phyloP scores from a whole-genome alignment of 2,329 filamentous ascomycete genomes.

The Knufia fluminis region DNA sequence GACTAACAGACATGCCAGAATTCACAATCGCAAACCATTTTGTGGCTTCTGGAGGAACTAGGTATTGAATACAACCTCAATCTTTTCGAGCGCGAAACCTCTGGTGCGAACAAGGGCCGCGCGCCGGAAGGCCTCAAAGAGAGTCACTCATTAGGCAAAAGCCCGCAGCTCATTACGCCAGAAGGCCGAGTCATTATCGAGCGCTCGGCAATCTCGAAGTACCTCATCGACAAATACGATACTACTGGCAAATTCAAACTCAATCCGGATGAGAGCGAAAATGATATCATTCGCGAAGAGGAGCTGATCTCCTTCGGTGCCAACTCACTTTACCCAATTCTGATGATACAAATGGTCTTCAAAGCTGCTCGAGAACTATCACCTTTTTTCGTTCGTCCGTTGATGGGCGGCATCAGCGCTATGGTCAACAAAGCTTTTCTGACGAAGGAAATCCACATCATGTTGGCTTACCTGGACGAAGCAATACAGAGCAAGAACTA shows the following conservation, averaged over 20 bases:
- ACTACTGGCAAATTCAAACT: constrained; percentile 22
- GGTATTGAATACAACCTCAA: constrained; percentile 70
- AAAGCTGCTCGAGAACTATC: constrained; percentile 13
- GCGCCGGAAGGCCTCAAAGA: constrained; percentile 65
- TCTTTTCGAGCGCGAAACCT: constrained; percentile 55
- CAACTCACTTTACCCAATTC: constrained; percentile 21
- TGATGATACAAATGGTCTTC: constrained; percentile 23
- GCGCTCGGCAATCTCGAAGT: constrained; percentile 25
- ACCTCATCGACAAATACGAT: constrained; percentile 28
- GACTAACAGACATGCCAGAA: constrained; percentile 11
- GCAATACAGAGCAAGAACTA: constrained; percentile 18
- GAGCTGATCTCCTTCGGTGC: constrained; percentile 24
- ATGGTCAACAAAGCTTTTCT: constrained; percentile 14
- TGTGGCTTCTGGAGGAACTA: constrained; percentile 81
- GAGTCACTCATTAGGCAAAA: constrained; percentile 78
- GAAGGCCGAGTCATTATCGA: constrained; percentile 26
- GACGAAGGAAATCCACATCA: constrained; percentile 13
- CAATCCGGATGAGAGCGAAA: constrained; percentile 12
- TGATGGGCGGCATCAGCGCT: constrained; percentile 13
- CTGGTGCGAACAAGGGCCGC: constrained; percentile 36
- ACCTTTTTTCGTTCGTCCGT: constrained; percentile 18
- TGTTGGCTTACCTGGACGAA: constrained; percentile 15
- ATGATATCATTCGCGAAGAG: constrained; percentile 26
- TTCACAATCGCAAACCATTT: constrained; percentile 70
- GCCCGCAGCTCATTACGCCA: constrained; percentile 43